phyloP scores from a whole-genome alignment of 345 rosid species.

The Abelmoschus esculentus region DNA sequence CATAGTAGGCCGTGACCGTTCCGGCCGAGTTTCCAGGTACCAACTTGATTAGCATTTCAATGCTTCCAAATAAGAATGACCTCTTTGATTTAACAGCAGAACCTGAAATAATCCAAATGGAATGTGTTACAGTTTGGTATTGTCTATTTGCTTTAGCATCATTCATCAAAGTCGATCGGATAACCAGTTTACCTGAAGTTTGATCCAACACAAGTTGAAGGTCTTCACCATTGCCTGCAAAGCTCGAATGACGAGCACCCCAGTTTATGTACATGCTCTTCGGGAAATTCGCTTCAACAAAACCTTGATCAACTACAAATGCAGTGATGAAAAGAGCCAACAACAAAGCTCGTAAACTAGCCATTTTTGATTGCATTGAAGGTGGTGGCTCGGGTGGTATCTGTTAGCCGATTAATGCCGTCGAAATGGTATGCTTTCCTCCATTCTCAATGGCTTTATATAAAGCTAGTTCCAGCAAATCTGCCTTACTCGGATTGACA shows the following conservation, averaged over 20 bases:
- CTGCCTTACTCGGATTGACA: constrained; percentile 3
- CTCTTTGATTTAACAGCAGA: constrained; percentile 53
- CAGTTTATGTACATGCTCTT: constrained; percentile 51
- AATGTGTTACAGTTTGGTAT: not conserved
- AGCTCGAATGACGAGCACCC: constrained; percentile 42
- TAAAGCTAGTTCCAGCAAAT: constrained; percentile 5
- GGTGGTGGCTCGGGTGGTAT: not conserved
- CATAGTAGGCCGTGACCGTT: constrained; percentile 64
- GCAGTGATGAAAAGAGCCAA: constrained; percentile 23
- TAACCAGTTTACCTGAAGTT: constrained; percentile 17
- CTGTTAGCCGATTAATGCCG: not conserved
- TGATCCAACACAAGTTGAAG: constrained; percentile 56
- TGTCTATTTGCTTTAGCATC: not conserved
- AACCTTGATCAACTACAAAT: constrained; percentile 25
- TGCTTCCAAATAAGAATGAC: constrained; percentile 60
- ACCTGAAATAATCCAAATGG: constrained; percentile 22
- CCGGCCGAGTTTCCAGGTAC: constrained; percentile 86
- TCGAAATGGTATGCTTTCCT: constrained; percentile 19
- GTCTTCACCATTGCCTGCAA: constrained; percentile 29
- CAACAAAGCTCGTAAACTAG: constrained; percentile 15
- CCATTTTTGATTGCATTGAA: constrained; percentile 30
- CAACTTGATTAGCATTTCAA: constrained; percentile 74
- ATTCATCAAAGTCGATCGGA: no score
- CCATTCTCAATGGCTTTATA: constrained; percentile 10
- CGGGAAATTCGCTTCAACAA: constrained; percentile 37